Conservation (phyloP, 805 yeast genomes). For the Saccharomyces jurei region DNA sequence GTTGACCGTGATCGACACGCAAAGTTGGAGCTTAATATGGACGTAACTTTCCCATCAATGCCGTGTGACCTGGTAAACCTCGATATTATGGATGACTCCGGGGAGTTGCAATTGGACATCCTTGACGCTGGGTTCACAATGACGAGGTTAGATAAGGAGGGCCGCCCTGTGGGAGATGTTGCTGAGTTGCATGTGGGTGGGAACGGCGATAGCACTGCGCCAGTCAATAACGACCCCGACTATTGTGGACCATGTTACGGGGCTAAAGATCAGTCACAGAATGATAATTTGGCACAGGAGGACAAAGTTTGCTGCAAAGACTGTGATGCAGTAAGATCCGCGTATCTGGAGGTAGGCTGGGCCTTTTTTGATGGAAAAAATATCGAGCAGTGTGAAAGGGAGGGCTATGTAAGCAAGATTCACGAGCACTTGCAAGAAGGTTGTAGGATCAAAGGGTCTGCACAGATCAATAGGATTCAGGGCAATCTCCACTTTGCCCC, state of each 20-base stretch:
- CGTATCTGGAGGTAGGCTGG: constrained; percentile 76
- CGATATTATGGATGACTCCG: constrained; percentile 84
- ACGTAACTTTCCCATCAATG: constrained; percentile 71
- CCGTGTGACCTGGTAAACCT: constrained; percentile 79
- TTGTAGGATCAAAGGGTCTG: constrained; percentile 74
- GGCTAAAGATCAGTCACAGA: constrained; percentile 51
- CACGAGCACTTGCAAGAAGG: constrained; percentile 66
- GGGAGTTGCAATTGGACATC: constrained; percentile 73
- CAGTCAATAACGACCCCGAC: constrained; percentile 27
- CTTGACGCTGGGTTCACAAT: constrained; percentile 63
- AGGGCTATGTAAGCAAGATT: constrained; percentile 68
- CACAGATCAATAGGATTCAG: constrained; percentile 72
- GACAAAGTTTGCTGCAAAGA: constrained; percentile 69
- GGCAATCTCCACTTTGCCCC: constrained; percentile 96
- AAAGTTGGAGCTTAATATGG: constrained; percentile 70
- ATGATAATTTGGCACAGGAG: constrained; percentile 31
- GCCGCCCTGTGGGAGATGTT: constrained; percentile 42
- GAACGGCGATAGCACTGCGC: constrained; percentile 25
- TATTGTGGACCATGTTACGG: constrained; percentile 93
- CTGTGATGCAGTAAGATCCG: constrained; percentile 72
- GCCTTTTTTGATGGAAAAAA: constrained; percentile 82
- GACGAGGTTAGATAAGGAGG: constrained; percentile 45
- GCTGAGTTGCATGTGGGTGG: constrained; percentile 37
- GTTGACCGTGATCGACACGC: constrained; percentile 77
- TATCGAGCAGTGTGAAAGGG: constrained; percentile 83